Evolutionary conservation across 305 asterid species (phyloP), one percentile per base, ranked within the genome.

Genomic region (Euphrasia arctica): DNA sequence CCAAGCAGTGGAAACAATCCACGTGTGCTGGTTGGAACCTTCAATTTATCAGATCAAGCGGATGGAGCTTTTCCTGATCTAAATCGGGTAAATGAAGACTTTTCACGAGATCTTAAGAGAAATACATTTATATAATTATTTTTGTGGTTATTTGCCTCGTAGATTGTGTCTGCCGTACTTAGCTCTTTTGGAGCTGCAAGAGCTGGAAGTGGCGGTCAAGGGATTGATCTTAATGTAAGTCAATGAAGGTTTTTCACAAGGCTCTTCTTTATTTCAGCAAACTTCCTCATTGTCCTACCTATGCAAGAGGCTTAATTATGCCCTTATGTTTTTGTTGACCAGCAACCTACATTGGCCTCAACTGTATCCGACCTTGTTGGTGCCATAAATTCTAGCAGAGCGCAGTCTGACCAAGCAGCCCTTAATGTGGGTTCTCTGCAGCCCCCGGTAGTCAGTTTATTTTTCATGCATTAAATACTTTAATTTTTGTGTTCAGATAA

Each of bases 61-160:
- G 96, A 88, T 75, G 94, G 93, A 70, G 72, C 80, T 71, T 80
- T 89, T 63, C 92, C 90, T 65, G 93, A 86, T 76, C 72, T 90
- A 48, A 85, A 85, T 74, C 89, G 91, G 75, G 98, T 92, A 85
- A 75, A 57, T 64, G 56, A 50, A 56, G 66, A 48, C 50, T 60
- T 51, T 58, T 56, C 68, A 45, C 27, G 11, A 60, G 66, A 49
- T 41, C n/a, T 25, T 67, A 48, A 58, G 65, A 69, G 47, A 15
- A 14, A 31, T 34, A 13, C 52, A n/a, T 47, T 47, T 47, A 11
- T 13, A 10, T 47, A 57, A 64, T 65, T 34, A 66, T 69, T 54
- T 54, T 71, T 63, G 32, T 63, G 58, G 51, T 67, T 41, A 14
- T 64, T 57, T 52, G 43, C 74, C 64, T 67, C 76, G 69, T 75